Percentiles rank a stretch among this genome's conserved stretches.
Evolutionary conservation across 768 basidiomycete genomes (phyloP).

Genomic region (Steccherinum ochraceum): DNA sequence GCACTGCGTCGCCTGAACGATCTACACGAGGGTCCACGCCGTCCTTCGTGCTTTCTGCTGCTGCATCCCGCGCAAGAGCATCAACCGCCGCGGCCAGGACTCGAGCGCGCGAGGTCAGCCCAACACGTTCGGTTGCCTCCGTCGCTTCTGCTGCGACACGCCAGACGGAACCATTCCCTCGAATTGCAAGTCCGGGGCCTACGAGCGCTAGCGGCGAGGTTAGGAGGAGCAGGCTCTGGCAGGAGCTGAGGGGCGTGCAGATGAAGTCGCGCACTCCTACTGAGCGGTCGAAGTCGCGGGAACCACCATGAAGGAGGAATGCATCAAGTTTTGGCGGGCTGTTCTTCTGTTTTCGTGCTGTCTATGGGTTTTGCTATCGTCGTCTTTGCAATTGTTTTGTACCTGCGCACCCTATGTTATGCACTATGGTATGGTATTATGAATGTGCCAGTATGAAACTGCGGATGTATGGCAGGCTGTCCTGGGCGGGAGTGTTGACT

Average conservation of each 20-base stretch:
- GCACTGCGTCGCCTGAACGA: slow-evolving; percentile 28
- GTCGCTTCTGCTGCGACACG: slow-evolving; percentile 13
- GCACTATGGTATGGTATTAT: too few relatives aligned
- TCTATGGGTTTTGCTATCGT: neutral
- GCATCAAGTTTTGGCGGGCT: neutral
- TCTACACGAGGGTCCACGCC: slow-evolving; percentile 22
- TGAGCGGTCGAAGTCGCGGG: slow-evolving; percentile 29
- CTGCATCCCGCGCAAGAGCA: neutral
- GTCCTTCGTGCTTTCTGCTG: neutral
- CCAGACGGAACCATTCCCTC: slow-evolving; percentile 12
- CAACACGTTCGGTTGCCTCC: slow-evolving; percentile 27
- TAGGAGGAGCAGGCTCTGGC: slow-evolving; percentile 45
- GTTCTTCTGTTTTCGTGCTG: slow-evolving; percentile 2
- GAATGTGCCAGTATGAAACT: neutral
- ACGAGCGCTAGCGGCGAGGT: slow-evolving; percentile 27
- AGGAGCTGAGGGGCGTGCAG: slow-evolving; percentile 43
- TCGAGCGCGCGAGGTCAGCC: slow-evolving; percentile 29
- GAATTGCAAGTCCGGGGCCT: slow-evolving; percentile 10
- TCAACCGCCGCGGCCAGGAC: neutral
- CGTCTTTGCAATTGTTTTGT: neutral
- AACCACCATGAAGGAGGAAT: neutral
- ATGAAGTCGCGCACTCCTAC: slow-evolving; percentile 27
- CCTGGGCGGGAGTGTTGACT: neutral
- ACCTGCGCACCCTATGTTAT: neutral
- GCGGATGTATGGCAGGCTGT: neutral